phyloP scores from a whole-genome alignment of 495 filamentous ascomycete genomes.

The Sporormia fimetaria region DNA sequence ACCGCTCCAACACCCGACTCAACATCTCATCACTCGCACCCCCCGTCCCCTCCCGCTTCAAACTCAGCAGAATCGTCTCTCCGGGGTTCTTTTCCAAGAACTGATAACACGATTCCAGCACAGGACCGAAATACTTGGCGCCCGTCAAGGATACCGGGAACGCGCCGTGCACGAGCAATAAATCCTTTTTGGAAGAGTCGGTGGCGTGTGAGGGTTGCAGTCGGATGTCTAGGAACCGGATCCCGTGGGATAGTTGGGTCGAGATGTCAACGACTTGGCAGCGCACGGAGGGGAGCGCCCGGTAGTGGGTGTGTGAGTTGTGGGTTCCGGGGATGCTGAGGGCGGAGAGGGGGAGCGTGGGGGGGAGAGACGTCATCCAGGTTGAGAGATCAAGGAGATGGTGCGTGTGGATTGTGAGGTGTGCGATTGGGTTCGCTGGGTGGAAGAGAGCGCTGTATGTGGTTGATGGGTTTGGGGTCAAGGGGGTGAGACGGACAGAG shows the following conservation, averaged over 20 bases:
- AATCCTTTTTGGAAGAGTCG: constrained; percentile 43
- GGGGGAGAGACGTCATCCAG: constrained; percentile 71
- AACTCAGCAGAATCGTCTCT: constrained; percentile 72
- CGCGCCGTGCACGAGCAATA: constrained; percentile 62
- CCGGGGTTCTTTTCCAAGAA: constrained; percentile 70
- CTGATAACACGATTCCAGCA: constrained; percentile 54
- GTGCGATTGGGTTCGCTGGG: constrained; percentile 38
- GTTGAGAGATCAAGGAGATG: constrained; percentile 56
- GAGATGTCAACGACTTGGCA: constrained; percentile 73
- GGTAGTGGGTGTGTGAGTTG: constrained; percentile 76
- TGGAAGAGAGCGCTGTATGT: constrained; percentile 67
- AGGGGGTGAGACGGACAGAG: constrained; percentile 44
- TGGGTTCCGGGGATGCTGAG: constrained; percentile 93
- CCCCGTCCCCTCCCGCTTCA: constrained; percentile 86
- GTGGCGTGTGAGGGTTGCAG: constrained; percentile 52
- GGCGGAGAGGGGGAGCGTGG: constrained; percentile 59
- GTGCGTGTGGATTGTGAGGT: constrained; percentile 54
- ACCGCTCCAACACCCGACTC: constrained; percentile 52
- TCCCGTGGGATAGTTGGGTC: constrained; percentile 75
- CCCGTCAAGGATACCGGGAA: constrained; percentile 66
- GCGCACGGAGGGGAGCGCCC: constrained; percentile 80
- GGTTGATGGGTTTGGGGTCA: constrained; percentile 44
- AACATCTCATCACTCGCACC: constrained; percentile 70
- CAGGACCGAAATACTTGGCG: constrained; percentile 59
- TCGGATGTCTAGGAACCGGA: constrained; percentile 90